Evolutionary conservation across 1,284 basidiomycete species (phyloP).

Genomic region (Tausonia pullulans): DNA sequence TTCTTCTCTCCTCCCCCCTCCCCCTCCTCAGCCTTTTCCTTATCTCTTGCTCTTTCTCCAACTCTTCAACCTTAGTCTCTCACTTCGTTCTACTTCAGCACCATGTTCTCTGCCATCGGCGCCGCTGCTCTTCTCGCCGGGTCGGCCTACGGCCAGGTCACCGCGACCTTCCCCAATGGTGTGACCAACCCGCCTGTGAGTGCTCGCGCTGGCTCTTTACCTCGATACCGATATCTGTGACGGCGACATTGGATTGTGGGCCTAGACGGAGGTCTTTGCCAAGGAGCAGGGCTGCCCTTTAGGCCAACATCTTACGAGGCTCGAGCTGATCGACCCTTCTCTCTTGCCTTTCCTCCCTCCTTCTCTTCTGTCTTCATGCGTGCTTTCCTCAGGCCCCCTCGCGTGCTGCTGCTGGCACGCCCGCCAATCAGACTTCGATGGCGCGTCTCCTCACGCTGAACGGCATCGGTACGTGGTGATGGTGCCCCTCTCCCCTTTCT

Average conservation of each 20-base stretch:
- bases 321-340: too few relatives aligned
- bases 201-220: neutral
- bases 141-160: constrained; percentile 2
- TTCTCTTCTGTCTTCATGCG: neutral
- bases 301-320: too few relatives aligned
- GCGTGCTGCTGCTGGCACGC: constrained; percentile 21
- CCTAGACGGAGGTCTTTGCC: too few relatives aligned
- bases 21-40: neutral
- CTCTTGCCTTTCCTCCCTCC: too few relatives aligned
- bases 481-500: neutral
- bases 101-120: neutral
- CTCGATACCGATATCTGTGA: neutral
- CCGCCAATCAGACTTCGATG: constrained; percentile 34
- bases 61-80: neutral
- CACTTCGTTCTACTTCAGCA: neutral
- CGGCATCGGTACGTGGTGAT: constrained; percentile 23
- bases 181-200: constrained; percentile 30
- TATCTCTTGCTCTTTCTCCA: neutral
- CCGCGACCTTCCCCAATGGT: constrained; percentile 30
- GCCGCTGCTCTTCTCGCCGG: neutral
- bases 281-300: too few relatives aligned
- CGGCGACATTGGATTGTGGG: neutral
- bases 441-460: constrained; percentile 34
- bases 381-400: constrained; percentile 1
- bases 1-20: neutral